Conservation (phyloP, 129 eudicot genomes). For the Pseudognaphalium luteoalbum region DNA sequence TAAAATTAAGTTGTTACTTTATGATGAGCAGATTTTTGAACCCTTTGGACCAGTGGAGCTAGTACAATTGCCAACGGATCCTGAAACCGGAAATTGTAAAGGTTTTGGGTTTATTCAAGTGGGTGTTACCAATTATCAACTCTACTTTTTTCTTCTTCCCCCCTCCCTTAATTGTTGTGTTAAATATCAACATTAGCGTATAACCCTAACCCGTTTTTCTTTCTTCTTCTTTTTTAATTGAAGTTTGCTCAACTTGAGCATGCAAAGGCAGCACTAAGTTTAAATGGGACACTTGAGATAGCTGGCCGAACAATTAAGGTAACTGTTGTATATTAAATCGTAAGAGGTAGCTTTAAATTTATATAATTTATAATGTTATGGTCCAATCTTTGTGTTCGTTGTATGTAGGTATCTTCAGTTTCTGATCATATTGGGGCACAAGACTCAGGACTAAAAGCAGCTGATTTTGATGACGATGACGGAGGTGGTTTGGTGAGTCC, state of each 20-base stretch:
- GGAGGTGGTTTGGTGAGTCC: conserved; percentile 34
- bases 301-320: conserved; percentile 94
- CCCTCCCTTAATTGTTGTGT: conserved; percentile 27
- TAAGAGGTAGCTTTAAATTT: neutral
- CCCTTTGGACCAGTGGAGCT: conserved; percentile 98
- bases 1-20: neutral
- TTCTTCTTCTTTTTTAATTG: neutral
- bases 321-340: neutral
- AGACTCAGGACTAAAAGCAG: conserved; percentile 92
- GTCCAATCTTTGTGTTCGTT: neutral
- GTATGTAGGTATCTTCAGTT: conserved; percentile 43
- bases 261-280: conserved; percentile 86
- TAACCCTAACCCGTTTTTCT: conserved; percentile 17
- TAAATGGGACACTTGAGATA: conserved; percentile 83
- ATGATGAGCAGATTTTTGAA: conserved; percentile 64
- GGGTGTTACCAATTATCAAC: conserved; percentile 27
- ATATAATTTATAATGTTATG: neutral
- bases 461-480: conserved; percentile 93
- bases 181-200: neutral
- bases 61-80: conserved; percentile 92
- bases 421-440: conserved; percentile 85
- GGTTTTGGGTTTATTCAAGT: conserved; percentile 98
- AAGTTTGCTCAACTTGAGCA: conserved; percentile 85
- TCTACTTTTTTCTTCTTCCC: too few species aligned
- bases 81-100: conserved; percentile 96